Evolutionary conservation across 2,329 filamentous ascomycete species (phyloP).

Genomic region (Penicillium sp.): DNA sequence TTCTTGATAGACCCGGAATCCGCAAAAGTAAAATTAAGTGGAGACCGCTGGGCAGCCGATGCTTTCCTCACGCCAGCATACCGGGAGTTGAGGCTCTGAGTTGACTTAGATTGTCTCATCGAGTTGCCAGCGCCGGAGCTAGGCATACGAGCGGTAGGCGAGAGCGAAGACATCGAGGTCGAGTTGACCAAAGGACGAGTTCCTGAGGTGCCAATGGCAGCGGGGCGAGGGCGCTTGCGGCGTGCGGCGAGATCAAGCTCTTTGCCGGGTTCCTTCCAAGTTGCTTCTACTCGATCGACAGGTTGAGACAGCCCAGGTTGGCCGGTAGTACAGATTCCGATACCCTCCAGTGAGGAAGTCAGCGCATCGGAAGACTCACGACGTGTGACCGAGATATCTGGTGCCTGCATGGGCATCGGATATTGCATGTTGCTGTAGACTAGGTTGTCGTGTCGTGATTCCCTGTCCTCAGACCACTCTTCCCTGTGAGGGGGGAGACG

Average conservation of each 20-base stretch:
- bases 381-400: constrained; percentile 28
- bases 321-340: constrained; percentile 34
- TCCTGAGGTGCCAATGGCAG: constrained; percentile 44
- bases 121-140: constrained; percentile 35
- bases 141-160: constrained; percentile 39
- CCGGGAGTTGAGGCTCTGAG: constrained; percentile 44
- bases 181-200: constrained; percentile 39
- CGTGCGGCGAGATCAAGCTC: constrained; percentile 47
- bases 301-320: constrained; percentile 27
- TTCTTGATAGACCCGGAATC: constrained; percentile 41
- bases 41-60: constrained; percentile 47
- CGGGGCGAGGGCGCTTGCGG: constrained; percentile 46
- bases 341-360: constrained; percentile 32
- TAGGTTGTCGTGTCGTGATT: constrained; percentile 24
- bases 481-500: constrained; percentile 20
- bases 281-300: constrained; percentile 23
- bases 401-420: constrained; percentile 28
- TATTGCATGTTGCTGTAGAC: constrained; percentile 35
- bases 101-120: constrained; percentile 47
- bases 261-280: constrained; percentile 38
- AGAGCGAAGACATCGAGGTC: constrained; percentile 42
- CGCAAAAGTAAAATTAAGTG: constrained; percentile 46
- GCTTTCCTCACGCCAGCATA: constrained; percentile 49
- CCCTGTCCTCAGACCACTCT: constrained; percentile 29
- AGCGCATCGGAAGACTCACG: constrained; percentile 38